phyloP scores from a whole-genome alignment of 2,329 filamentous ascomycete genomes.

The Exophiala xenobiotica region DNA sequence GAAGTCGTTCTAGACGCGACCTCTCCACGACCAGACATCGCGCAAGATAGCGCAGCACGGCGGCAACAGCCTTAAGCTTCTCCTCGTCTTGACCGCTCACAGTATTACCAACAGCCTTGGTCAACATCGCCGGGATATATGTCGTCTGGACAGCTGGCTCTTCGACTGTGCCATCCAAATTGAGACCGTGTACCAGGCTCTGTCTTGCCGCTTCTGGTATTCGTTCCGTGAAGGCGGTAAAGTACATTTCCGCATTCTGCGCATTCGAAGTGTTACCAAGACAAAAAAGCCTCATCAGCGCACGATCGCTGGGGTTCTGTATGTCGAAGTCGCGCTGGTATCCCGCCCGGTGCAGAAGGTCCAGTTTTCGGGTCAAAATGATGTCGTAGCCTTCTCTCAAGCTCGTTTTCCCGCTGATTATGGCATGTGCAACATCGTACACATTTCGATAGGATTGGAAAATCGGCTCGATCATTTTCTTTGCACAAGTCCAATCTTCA shows the following conservation, averaged over 20 bases:
- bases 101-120: slow-evolving; percentile 26
- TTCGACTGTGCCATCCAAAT: slow-evolving; percentile 35
- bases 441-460: slow-evolving; percentile 34
- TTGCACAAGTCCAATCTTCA: slow-evolving; percentile 29
- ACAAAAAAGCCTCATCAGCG: slow-evolving; percentile 39
- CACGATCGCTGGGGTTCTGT: slow-evolving; percentile 29
- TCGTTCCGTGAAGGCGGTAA: slow-evolving; percentile 28
- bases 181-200: slow-evolving; percentile 34
- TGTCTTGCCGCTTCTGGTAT: slow-evolving; percentile 24
- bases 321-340: slow-evolving; percentile 32
- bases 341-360: slow-evolving; percentile 29
- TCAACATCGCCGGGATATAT: slow-evolving; percentile 39
- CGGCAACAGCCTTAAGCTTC: slow-evolving; percentile 15
- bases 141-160: slow-evolving; percentile 38
- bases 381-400: slow-evolving; percentile 36
- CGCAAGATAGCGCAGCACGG: slow-evolving; percentile 24
- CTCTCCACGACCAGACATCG: slow-evolving; percentile 14
- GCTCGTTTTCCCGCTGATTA: slow-evolving; percentile 27
- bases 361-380: slow-evolving; percentile 32
- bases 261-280: slow-evolving; percentile 36
- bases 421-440: slow-evolving; percentile 31
- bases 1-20: slow-evolving; percentile 4
- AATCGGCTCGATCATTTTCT: slow-evolving; percentile 35
- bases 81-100: slow-evolving; percentile 7
- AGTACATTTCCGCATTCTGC: slow-evolving; percentile 33